Evolutionary conservation across 768 basidiomycete species (phyloP), one percentile per base, ranked within the genome.

Genomic region (Boletus rufocinnamomeus): DNA sequence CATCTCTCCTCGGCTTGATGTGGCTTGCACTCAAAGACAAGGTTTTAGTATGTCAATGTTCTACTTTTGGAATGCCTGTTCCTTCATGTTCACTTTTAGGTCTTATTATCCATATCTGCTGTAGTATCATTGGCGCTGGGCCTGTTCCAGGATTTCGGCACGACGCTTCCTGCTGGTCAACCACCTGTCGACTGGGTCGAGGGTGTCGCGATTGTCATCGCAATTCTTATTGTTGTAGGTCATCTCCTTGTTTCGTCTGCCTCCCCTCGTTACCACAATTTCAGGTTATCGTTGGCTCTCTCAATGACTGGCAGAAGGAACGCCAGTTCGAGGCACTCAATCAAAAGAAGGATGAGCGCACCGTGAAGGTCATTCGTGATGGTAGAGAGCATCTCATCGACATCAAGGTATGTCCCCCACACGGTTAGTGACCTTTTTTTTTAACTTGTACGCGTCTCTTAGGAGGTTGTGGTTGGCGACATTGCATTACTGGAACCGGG

Each of bases 291-390:
- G 96, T 99, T 56, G 96, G 96, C 32, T 94, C 95, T 14, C 64
- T 98, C 45, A 98, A 98, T 68, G 97, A 99, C 74, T 99, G 92
- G 89, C 95, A 98, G 74, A 98, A 98, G 74, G 97, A 99, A 73
- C 87, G 87, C 2, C 97, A 98, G 75, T 99, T 99, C 79, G 86
- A 88, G 66, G 80, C 79, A 21, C 82, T 99, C 43, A 98, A 98
- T 68, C 91, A 90, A 65, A 90, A 95, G 75, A 96, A 96, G 74
- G 96, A 98, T 56, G 97, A 96, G 64, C 90, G 97, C 28, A 84
- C 82, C 6, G 86, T 94, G 65, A 94, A 94, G 73, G 87, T 89
- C 52, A 87, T 93, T 59, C 86, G 94, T 14, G 76, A 83, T 55
- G 87, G 86, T 34, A 70, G 78, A 13, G 91, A 94, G 62, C 82